Percentiles rank a stretch among this genome's conserved stretches.
These are phyloP conservation scores for Neofusicoccum kwambonambiense DNA, from an alignment of 2,329 filamentous ascomycete genomes.

Conservation along the genomic window DNA sequence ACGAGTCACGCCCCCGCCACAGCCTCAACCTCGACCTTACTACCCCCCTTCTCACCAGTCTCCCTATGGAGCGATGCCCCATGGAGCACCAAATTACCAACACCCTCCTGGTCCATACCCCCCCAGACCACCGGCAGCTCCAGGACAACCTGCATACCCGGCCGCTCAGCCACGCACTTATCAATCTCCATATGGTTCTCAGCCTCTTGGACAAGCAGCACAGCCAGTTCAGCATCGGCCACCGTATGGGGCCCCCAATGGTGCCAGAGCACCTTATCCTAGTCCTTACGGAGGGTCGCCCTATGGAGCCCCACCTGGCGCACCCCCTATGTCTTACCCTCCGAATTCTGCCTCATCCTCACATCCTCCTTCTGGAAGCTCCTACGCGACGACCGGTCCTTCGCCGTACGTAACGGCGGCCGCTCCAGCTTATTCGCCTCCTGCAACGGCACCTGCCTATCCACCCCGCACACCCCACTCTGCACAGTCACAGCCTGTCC, in stretches of 20 bases:
- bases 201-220: conserved; percentile 16
- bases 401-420: conserved; percentile 6
- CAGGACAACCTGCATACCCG: conserved; percentile 3
- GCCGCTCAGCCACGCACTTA: conserved; percentile 13
- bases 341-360: not conserved
- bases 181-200: conserved; percentile 14
- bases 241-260: conserved; percentile 10
- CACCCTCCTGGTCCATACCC: conserved; percentile 14
- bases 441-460: not conserved
- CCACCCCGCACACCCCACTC: conserved; percentile 2
- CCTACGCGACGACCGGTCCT: conserved; percentile 12
- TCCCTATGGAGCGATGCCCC: conserved; percentile 12
- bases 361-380: not conserved
- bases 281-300: conserved; percentile 14
- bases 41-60: conserved; percentile 14
- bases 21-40: conserved; percentile 14
- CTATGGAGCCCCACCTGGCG: not conserved
- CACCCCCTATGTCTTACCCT: not conserved
- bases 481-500: not conserved
- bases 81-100: conserved; percentile 8
- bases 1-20: conserved; percentile 49
- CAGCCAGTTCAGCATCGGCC: conserved; percentile 1
- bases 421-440: conserved; percentile 4
- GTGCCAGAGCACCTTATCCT: conserved; percentile 10
- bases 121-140: conserved; percentile 14